Evolutionary conservation across 2,329 filamentous ascomycete genomes (phyloP).

Genomic region (Colletotrichum phormii): DNA sequence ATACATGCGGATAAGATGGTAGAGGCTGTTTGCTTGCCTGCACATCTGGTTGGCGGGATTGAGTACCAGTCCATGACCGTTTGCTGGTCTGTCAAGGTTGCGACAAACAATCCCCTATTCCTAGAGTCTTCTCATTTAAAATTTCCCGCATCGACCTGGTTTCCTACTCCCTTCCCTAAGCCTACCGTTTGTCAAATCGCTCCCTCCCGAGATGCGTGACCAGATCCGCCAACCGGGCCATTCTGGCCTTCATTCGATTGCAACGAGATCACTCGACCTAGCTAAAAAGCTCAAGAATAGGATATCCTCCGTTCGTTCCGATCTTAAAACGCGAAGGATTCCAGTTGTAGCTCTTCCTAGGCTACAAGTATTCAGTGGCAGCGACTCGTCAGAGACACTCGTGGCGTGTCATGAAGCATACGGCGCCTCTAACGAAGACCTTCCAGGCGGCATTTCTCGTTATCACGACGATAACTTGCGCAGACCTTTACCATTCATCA

Average conservation of each 20-base stretch:
- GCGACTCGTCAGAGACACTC: background rate
- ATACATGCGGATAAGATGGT: background rate
- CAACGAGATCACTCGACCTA: background rate
- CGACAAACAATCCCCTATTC: background rate
- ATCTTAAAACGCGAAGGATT: background rate
- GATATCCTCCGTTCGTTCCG: background rate
- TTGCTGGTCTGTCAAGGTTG: background rate
- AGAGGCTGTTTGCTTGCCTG: conserved; percentile 13
- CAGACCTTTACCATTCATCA: background rate
- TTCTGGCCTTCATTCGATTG: conserved; percentile 4
- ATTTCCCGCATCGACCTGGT: background rate
- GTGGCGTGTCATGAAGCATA: background rate
- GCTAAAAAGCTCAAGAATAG: background rate
- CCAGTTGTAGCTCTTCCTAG: background rate
- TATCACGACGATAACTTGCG: background rate
- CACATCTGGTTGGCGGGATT: background rate
- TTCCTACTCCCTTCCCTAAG: background rate
- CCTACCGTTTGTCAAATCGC: background rate
- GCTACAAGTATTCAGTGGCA: background rate
- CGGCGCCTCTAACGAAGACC: background rate
- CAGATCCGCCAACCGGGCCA: background rate
- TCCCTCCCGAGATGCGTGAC: conserved; percentile 18
- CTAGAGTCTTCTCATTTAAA: background rate
- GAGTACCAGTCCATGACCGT: background rate
- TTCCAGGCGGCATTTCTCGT: background rate